phyloP scores from a whole-genome alignment of 169 alveolate species.

The Eimeria maxima region DNA sequence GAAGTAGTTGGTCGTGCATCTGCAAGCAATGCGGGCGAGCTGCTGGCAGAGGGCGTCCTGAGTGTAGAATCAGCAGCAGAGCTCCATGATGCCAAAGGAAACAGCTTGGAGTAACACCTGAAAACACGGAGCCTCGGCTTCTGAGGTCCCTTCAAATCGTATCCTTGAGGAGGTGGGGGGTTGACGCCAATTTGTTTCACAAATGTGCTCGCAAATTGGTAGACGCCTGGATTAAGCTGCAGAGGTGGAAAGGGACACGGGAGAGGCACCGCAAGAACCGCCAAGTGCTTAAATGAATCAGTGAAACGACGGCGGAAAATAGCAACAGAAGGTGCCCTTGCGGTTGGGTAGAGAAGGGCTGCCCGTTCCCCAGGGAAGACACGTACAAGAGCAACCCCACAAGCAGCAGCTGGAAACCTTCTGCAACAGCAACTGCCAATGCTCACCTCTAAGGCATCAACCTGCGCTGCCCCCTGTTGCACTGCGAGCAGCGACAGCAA shows the following conservation, averaged over 20 bases:
- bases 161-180: neutral
- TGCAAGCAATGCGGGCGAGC: neutral
- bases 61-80: neutral
- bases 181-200: constrained; percentile 41
- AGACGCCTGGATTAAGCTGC: constrained; percentile 37
- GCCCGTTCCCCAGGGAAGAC: neutral
- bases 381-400: neutral
- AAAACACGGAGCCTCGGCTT: constrained; percentile 22
- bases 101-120: constrained; percentile 67
- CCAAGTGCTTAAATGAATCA: neutral
- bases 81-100: constrained; percentile 50
- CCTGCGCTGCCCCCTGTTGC: constrained; percentile 91
- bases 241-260: neutral
- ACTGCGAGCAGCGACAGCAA: constrained; percentile 91
- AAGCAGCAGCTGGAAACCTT: neutral
- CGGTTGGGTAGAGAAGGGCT: neutral
- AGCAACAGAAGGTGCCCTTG: neutral
- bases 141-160: neutral
- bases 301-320: neutral
- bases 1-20: neutral
- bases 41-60: neutral
- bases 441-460: constrained; percentile 93
- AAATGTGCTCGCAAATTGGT: constrained; percentile 51
- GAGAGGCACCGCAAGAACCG: neutral
- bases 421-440: neutral